These are phyloP conservation scores for Prunus dulcis DNA, from an alignment of 306 rosid species.

Conservation along the genomic window DNA sequence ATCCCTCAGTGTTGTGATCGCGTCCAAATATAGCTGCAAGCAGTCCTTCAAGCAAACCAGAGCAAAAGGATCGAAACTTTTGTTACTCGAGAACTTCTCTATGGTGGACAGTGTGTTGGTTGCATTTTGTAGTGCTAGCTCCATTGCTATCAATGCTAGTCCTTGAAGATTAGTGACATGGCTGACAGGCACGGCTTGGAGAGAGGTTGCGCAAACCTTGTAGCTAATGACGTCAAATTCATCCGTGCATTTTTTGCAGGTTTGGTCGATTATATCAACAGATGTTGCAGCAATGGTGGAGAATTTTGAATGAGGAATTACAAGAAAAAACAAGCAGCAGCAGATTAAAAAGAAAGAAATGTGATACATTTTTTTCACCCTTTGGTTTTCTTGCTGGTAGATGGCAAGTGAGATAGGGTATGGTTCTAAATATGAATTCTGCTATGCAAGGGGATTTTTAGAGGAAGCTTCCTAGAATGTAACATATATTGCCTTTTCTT, in stretches of 20 bases:
- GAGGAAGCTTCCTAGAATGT: slow-evolving; percentile 18
- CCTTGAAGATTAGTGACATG: slow-evolving; percentile 47
- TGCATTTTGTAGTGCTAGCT: slow-evolving; percentile 48
- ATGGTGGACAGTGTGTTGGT: slow-evolving; percentile 31
- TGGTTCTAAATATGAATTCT: background rate
- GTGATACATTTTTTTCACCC: background rate
- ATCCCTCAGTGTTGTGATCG: slow-evolving; percentile 29
- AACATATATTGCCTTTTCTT: background rate
- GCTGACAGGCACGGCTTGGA: slow-evolving; percentile 39
- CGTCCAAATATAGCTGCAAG: slow-evolving; percentile 49
- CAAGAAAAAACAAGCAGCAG: slow-evolving; percentile 13
- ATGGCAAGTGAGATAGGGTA: background rate
- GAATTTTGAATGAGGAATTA: slow-evolving; percentile 19
- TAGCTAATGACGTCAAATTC: slow-evolving; percentile 28
- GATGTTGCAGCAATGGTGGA: background rate
- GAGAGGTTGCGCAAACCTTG: slow-evolving; percentile 38
- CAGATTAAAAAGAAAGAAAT: slow-evolving; percentile 13
- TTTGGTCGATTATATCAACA: slow-evolving; percentile 35
- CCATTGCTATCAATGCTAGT: slow-evolving; percentile 52
- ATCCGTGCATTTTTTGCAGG: slow-evolving; percentile 46
- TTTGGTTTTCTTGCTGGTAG: background rate
- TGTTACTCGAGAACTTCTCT: slow-evolving; percentile 26
- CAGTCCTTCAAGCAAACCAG: slow-evolving; percentile 47
- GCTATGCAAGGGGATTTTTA: background rate
- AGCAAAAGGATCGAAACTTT: slow-evolving; percentile 12